Base-by-base conservation (phyloP, 23 red algal species). In the Gracilaria domingensis region DNA sequence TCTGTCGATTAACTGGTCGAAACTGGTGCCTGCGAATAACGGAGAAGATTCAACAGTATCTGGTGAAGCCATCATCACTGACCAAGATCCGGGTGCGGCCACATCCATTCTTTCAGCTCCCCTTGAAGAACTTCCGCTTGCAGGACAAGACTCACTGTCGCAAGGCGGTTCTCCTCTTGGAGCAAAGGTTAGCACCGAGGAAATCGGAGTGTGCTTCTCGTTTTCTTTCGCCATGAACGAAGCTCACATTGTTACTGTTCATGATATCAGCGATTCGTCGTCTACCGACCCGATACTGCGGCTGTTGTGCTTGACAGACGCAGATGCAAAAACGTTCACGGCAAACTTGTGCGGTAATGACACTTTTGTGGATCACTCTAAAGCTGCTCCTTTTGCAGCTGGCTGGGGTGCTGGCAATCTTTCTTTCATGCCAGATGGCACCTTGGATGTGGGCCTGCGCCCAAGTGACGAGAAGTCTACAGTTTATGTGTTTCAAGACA, bases 121-220 rank as follows among this genome's bases (percentile, higher is more conserved):
- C 20, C 81, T 93, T 26, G 90, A 93, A 51, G 90, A 93, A 55
- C 90, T 93, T 61, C 79, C 79, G 12, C 81, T 93, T 13, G 64
- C 17, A 26, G 11, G 26, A 29, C 79, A 83, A n/a, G 69, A 73
- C 33, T 69, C 75, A 59, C 54, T 81, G 21, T 56, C 61, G 18
- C 34, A 24, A 23, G 39, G 48, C 59, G 37, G 16, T 35, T 66
- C 39, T 45, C 85, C 93, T 0, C 28, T 95, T 25, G 84, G 32
- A 1, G 82, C 57, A 6, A 54, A 38, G 18, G 79, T 78, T 20
- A 88, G 83, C 44, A 95, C 93, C 17, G 93, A 95, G 70, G 84
- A 62, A 40, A 78, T 77, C 35, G 87, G 93, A 16, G 45, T 85
- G 9, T 95, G 93, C 65, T 90, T 95, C 59, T 81, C 93, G 45